These are phyloP conservation scores for Paramyrothecium roridum DNA, from an alignment of 2,329 filamentous ascomycete genomes.

Conservation along the genomic window DNA sequence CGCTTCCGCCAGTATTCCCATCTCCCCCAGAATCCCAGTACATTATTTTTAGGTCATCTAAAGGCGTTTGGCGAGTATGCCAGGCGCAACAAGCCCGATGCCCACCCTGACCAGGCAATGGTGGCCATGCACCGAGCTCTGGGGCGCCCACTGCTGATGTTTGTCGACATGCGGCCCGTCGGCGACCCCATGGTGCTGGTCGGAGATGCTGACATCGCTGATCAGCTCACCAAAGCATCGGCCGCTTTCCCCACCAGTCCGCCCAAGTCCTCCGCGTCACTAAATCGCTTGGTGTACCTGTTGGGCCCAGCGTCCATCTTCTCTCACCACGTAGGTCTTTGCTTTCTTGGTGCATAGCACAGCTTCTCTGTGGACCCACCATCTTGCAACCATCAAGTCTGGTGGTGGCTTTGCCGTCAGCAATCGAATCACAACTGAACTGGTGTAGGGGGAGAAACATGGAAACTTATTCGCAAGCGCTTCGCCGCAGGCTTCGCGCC, in stretches of 20 bases:
- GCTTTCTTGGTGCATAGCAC: too few relatives aligned
- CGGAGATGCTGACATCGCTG: neutral
- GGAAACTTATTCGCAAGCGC: slow-evolving; percentile 22
- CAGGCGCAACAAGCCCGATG: neutral
- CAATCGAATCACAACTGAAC: too few relatives aligned
- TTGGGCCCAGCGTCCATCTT: neutral
- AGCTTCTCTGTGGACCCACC: too few relatives aligned
- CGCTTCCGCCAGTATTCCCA: neutral
- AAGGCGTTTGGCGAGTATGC: neutral
- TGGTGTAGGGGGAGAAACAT: slow-evolving; percentile 5
- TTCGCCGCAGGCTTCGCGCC: slow-evolving; percentile 34
- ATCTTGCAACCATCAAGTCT: too few relatives aligned
- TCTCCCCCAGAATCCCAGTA: neutral
- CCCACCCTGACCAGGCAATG: too few relatives aligned
- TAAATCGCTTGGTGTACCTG: neutral
- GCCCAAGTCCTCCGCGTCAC: neutral
- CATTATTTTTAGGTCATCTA: neutral
- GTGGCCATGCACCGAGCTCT: neutral
- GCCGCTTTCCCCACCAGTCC: neutral
- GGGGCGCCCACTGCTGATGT: neutral
- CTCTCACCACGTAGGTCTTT: too few relatives aligned
- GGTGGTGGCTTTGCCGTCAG: too few relatives aligned
- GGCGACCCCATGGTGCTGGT: neutral
- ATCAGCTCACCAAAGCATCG: neutral
- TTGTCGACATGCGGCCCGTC: neutral